Base-by-base conservation (phyloP, 805 yeast genomes). In the Cyberlindnera subsufficiens region DNA sequence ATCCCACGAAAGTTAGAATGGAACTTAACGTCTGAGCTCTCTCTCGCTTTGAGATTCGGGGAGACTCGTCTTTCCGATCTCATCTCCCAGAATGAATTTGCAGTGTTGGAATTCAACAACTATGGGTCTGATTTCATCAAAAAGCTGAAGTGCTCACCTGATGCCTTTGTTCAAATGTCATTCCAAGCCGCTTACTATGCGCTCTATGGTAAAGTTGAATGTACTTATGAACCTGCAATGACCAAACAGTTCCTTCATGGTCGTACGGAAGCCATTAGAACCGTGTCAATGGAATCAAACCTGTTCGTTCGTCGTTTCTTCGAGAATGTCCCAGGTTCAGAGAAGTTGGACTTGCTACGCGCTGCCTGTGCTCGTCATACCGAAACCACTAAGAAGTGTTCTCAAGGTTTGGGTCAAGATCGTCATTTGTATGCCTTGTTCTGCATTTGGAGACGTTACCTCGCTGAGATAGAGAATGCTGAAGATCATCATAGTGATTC, bases 181-280 rank as follows among this genome's bases (percentile, higher is more conserved):
- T 87, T 88, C 69, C 96, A 89, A 64, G 86, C 93, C 8, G 88
- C 96, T 4, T 89, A 88, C 63, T 89, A 86, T 58, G 95, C 96
- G 0, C 71, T 89, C 32, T 89, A 89, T 59, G 96, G 97, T 38
- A 86, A 85, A 58, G 91, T 88, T 32, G 97, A 88, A 63, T 86
- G 95, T 50, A 87, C 96, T 6, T 89, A 89, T 61, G 97, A 89
- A 65, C 97, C 97, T 2, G 96, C 96, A 8, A 89, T 89, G 97
- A 90, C 96, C 4, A 89, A 89, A 62, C 70, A 69, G 45, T 89
- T 82, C 60, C 73, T 82, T 49, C 96, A 89, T 59, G 97, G 96
- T 10, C 75, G 97, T 61, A 89, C 97, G 1, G 97, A 89, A 63
- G 95, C 96, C 4, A 80, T 89, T 43, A 72, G 96, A 55, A 76